A percentile compares a stretch with the other conserved stretches of the same genome.
phyloP scores from a whole-genome alignment of 176 grass and related monocot species.

The Alloteropsis semialata region DNA sequence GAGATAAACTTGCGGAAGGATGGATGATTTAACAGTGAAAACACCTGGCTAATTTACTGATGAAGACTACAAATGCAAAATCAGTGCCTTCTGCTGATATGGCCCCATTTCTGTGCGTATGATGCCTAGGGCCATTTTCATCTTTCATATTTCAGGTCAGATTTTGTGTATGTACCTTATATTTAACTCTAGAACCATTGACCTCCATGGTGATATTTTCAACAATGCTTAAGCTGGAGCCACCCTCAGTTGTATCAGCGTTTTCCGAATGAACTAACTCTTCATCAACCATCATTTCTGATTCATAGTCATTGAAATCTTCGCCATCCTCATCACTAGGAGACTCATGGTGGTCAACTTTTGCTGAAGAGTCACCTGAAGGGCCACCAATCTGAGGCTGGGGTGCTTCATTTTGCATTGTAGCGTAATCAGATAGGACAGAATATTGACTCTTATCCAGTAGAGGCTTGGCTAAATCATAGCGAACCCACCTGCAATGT shows the following conservation, averaged over 20 bases:
- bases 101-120: background rate
- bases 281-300: conserved; percentile 56
- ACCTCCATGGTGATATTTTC: conserved; percentile 61
- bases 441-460: conserved; percentile 73
- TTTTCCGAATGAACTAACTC: conserved; percentile 37
- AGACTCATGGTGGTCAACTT: conserved; percentile 9
- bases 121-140: background rate
- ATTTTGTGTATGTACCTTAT: conserved; percentile 56
- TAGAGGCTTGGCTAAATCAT: conserved; percentile 70
- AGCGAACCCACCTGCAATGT: conserved; percentile 84
- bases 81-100: background rate
- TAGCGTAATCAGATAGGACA: conserved; percentile 67
- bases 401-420: conserved; percentile 41
- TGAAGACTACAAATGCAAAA: background rate
- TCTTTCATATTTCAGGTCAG: conserved; percentile 11
- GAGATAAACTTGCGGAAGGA: background rate
- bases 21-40: background rate
- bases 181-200: conserved; percentile 56
- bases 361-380: conserved; percentile 14
- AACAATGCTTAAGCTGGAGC: conserved; percentile 50
- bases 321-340: conserved; percentile 49
- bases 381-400: conserved; percentile 19
- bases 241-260: conserved; percentile 22
- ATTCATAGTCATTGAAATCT: conserved; percentile 48
- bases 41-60: background rate